phyloP scores from a whole-genome alignment of 805 yeast species.

The Schwanniomyces polymorphus region DNA sequence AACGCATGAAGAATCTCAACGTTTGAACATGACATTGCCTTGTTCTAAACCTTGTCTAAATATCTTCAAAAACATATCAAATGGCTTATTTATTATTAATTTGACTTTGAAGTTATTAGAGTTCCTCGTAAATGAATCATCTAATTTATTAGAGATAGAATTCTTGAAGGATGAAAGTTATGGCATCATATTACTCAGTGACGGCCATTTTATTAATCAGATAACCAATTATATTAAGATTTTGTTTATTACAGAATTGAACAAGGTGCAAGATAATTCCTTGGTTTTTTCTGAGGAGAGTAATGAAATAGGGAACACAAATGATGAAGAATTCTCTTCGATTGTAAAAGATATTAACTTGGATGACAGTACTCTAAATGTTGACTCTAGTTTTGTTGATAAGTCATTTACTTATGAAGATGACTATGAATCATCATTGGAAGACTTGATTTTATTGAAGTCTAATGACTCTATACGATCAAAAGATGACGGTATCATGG shows the following conservation, averaged over 20 bases:
- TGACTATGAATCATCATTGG: conserved; percentile 13
- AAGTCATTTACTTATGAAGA: conserved; percentile 13
- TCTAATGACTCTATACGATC: conserved; percentile 27
- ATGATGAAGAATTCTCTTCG: not conserved
- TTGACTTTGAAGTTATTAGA: conserved; percentile 22
- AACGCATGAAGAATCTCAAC: not conserved
- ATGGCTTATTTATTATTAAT: conserved; percentile 36
- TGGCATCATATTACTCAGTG: conserved; percentile 26
- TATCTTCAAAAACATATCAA: conserved; percentile 5
- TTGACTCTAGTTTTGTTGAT: conserved; percentile 3
- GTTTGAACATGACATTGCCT: not conserved
- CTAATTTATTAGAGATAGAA: conserved; percentile 14
- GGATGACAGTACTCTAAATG: conserved; percentile 14
- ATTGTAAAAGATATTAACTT: conserved; percentile 9
- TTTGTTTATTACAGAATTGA: conserved; percentile 11
- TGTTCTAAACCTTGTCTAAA: not conserved
- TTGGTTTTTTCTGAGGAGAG: not conserved
- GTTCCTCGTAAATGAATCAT: conserved; percentile 18
- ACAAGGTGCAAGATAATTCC: not conserved
- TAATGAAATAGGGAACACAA: no score
- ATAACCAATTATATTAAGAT: conserved; percentile 26
- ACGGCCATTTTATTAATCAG: conserved; percentile 20
- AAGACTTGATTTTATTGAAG: conserved; percentile 13
- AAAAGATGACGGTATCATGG: conserved; percentile 9
- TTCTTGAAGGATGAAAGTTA: conserved; percentile 32